Conservation (phyloP, 2,329 filamentous ascomycete genomes). For the Cladorrhinum sp. region DNA sequence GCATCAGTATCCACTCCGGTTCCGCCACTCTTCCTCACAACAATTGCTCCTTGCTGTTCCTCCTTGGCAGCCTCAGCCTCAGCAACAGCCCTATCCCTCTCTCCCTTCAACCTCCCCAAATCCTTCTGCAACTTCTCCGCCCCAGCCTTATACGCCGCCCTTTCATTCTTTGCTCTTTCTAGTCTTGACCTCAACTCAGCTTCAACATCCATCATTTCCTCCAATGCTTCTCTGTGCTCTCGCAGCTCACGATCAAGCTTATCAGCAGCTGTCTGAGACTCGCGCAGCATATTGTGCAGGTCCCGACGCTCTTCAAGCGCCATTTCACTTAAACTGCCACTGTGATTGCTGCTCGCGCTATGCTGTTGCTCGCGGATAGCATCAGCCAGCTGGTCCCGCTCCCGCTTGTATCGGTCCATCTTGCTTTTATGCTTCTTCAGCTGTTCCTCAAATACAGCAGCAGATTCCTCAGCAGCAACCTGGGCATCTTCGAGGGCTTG, state of each 20-base stretch:
- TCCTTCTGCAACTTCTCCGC: constrained; percentile 55
- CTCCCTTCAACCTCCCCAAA: constrained; percentile 44
- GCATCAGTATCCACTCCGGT: constrained; percentile 55
- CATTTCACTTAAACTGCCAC: constrained; percentile 38
- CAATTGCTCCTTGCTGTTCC: neutral
- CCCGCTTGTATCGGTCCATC: constrained; percentile 50
- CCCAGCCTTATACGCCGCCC: constrained; percentile 52
- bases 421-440: constrained; percentile 46
- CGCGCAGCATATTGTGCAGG: constrained; percentile 58
- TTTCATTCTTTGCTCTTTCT: constrained; percentile 65
- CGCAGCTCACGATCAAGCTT: constrained; percentile 70
- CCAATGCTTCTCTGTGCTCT: constrained; percentile 65
- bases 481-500: constrained; percentile 56
- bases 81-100: constrained; percentile 38
- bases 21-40: constrained; percentile 31
- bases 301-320: constrained; percentile 55
- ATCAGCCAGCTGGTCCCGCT: constrained; percentile 41
- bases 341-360: constrained; percentile 25
- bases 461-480: constrained; percentile 48
- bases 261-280: constrained; percentile 62
- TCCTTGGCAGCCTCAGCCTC: constrained; percentile 32
- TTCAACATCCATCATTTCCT: constrained; percentile 54
- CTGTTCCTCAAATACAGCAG: constrained; percentile 42
- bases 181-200: constrained; percentile 63
- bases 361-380: constrained; percentile 34